Evolutionary conservation across 495 filamentous ascomycete genomes (phyloP), one percentile per base, ranked within the genome.

Genomic region (Lindgomyces ingoldianus): DNA sequence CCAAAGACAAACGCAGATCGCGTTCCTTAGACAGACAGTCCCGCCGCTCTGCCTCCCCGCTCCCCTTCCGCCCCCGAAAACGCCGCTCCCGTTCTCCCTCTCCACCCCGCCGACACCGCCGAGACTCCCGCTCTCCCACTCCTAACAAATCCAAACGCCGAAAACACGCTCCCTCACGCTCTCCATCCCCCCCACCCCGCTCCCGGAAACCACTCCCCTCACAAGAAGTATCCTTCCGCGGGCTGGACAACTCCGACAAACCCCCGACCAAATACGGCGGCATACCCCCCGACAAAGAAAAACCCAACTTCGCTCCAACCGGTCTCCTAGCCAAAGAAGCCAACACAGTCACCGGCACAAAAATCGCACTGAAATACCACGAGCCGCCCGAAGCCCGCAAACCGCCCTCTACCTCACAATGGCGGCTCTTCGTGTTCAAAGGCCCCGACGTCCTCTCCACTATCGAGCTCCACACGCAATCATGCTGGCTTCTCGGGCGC

Each of bases 351-450:
- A 83, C 52, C 62, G 86, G 85, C n/a, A 74, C 74, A 39, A 80
- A 81, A 24, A 84, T 95, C 47, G 87, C 91, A 1, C 80, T 99
- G 21, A 98, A 98, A 79, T 98, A 99, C 78, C 87, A 96, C 75
- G 94, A 99, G 76, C 94, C 94, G 3, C 80, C 91, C 19, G 94
- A 98, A 77, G 89, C 92, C 21, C 90, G 94, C 57, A 95, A 96
- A 59, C 90, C 94, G 0, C 84, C 93, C 0, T 69, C 87, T 0
- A 87, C 87, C 48, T 84, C 91, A 66, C 78, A 84, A 33, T 98
- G 92, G 91, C 89, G 90, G 42, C 76, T 99, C 30, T 99, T 96
- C 72, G 84, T 96, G 18, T 99, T 99, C 83, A 96, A 96, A 72
- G 89, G 87, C 12, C 68, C 81, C 26, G 89, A 93, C 53, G 77